A percentile compares a stretch with the other conserved stretches of the same genome.
These are phyloP conservation scores for Eudorina sp. DNA, from an alignment of 139 green algal genomes.

Conservation along the genomic window DNA sequence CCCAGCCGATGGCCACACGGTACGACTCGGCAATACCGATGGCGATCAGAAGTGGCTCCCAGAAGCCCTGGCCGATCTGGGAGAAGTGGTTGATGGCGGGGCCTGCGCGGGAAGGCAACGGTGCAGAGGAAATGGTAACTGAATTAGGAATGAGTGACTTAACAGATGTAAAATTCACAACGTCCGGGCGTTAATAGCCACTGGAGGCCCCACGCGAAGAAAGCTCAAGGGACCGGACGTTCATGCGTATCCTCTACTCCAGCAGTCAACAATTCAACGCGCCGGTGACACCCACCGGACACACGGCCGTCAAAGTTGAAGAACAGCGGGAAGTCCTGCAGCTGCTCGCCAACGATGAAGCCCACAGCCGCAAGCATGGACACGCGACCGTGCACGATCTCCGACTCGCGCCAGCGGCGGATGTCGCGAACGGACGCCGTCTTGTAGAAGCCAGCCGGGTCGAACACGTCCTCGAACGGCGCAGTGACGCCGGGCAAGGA, in stretches of 20 bases:
- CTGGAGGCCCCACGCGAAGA: too few relatives aligned
- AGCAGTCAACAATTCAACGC: too few relatives aligned
- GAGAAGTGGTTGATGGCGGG: constrained; percentile 69
- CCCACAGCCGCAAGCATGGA: constrained; percentile 78
- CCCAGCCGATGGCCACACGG: constrained; percentile 76
- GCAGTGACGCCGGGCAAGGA: constrained; percentile 70
- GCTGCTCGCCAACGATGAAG: constrained; percentile 73
- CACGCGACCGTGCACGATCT: constrained; percentile 83
- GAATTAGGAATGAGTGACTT: too few relatives aligned
- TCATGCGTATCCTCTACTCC: too few relatives aligned
- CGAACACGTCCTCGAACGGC: constrained; percentile 72
- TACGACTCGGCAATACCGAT: constrained; percentile 83
- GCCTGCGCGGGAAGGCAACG: not conserved
- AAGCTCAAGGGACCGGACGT: too few relatives aligned
- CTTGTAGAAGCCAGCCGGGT: constrained; percentile 61
- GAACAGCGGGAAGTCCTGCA: constrained; percentile 64
- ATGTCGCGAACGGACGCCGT: constrained; percentile 59
- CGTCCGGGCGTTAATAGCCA: too few relatives aligned
- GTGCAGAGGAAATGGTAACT: too few relatives aligned
- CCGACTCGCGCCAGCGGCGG: constrained; percentile 75
- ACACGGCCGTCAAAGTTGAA: constrained; percentile 62
- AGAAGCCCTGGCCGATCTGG: constrained; percentile 69
- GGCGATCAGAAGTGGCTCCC: constrained; percentile 70
- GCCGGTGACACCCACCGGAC: not conserved
- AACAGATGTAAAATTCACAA: too few relatives aligned